phyloP scores from a whole-genome alignment of 805 yeast species.

The Saccharomycopsis oosterbeekiorum region DNA sequence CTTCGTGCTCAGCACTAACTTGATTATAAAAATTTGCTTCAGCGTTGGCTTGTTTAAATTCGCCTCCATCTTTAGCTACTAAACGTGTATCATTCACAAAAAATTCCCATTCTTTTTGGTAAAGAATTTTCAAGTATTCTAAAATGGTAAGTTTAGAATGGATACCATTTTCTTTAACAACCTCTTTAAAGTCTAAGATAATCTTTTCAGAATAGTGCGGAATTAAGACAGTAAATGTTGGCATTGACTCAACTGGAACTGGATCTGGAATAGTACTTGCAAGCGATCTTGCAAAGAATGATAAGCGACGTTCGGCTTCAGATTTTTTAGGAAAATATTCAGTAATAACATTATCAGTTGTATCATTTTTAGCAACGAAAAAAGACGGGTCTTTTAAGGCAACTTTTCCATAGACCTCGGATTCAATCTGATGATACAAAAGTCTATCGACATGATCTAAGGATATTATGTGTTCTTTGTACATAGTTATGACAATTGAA shows the following conservation, averaged over 20 bases:
- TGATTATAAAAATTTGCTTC: conserved; percentile 26
- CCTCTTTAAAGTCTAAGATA: conserved; percentile 79
- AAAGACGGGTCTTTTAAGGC: conserved; percentile 97
- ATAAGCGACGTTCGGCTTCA: conserved; percentile 98
- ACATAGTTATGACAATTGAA: conserved; percentile 70
- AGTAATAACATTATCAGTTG: conserved; percentile 56
- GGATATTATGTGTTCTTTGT: conserved; percentile 66
- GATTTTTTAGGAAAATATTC: conserved; percentile 95
- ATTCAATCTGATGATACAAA: conserved; percentile 39
- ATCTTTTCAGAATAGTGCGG: conserved; percentile 97
- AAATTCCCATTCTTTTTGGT: conserved; percentile 96
- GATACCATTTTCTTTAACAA: conserved; percentile 93
- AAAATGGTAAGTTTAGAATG: conserved; percentile 87
- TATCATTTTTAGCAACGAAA: conserved; percentile 94
- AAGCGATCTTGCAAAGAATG: conserved; percentile 96
- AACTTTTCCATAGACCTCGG: conserved; percentile 79
- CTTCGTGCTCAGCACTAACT: conserved; percentile 25
- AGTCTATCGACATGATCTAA: conserved; percentile 61
- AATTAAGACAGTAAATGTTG: conserved; percentile 91
- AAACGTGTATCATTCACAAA: conserved; percentile 94
- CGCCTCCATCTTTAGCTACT: conserved; percentile 58
- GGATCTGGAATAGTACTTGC: conserved; percentile 99
- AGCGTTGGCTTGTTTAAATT: conserved; percentile 49
- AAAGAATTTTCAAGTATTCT: conserved; percentile 89
- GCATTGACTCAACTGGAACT: conserved; percentile 98